Conservation (phyloP, 2,329 filamentous ascomycete genomes). For the Elsinoe australis region DNA sequence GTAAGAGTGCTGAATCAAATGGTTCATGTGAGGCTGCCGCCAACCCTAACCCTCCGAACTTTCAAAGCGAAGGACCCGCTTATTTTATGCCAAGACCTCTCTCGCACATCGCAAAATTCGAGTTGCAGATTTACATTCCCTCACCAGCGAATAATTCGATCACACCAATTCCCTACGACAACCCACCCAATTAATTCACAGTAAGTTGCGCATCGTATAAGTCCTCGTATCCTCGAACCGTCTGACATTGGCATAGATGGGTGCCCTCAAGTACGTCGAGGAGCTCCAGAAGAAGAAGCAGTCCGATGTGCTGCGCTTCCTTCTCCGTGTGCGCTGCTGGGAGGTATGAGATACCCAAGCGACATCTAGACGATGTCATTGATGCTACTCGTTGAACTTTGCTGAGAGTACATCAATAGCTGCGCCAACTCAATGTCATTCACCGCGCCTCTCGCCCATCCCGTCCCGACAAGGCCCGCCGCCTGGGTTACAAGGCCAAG, state of each 20-base stretch:
- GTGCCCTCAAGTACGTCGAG: constrained; percentile 99
- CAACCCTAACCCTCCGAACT: no score
- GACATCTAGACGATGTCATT: constrained; percentile 34
- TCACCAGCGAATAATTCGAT: constrained; percentile 13
- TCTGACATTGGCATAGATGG: constrained; percentile 57
- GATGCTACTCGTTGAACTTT: constrained; percentile 96
- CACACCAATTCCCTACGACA: background rate
- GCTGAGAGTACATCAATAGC: constrained; percentile 99
- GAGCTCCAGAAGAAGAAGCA: constrained; percentile 99
- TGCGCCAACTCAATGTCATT: constrained; percentile 99
- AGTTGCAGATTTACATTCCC: no score
- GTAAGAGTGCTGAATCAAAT: no score
- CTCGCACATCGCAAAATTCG: constrained; percentile 16
- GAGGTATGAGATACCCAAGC: constrained; percentile 58
- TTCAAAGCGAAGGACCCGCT: no score
- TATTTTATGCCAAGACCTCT: constrained; percentile 3
- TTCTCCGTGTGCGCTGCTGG: constrained; percentile 99
- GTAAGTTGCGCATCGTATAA: constrained; percentile 1
- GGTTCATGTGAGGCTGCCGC: no score
- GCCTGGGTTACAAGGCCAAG: constrained; percentile 99
- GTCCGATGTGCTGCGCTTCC: constrained; percentile 99
- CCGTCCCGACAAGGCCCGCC: constrained; percentile 99
- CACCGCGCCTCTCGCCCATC: constrained; percentile 97
- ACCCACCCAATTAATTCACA: constrained; percentile 4
- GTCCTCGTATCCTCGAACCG: background rate